Percentiles rank a stretch among this genome's conserved stretches.
Conservation (phyloP, 2,329 filamentous ascomycete species). For the Fusarium sp. region DNA sequence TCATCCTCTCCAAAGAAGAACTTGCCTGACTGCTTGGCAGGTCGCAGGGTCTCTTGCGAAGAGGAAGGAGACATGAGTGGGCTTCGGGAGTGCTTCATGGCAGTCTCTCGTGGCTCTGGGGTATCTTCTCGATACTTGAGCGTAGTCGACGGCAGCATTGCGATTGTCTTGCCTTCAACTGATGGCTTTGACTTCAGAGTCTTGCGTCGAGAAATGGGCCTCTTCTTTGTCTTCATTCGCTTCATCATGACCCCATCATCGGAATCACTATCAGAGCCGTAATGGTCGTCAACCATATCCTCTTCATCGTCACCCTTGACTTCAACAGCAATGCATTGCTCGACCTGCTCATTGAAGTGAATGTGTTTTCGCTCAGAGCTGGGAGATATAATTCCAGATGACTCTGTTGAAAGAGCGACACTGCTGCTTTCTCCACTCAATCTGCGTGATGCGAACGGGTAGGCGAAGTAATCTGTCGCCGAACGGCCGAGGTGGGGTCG, state of each 20-base stretch:
- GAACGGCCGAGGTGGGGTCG: conserved; percentile 73
- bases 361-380: conserved; percentile 85
- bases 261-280: conserved; percentile 75
- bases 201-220: conserved; percentile 62
- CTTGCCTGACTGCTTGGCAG: conserved; percentile 76
- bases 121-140: conserved; percentile 87
- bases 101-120: conserved; percentile 74
- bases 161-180: conserved; percentile 86
- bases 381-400: conserved; percentile 78
- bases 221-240: conserved; percentile 70
- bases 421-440: conserved; percentile 74
- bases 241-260: conserved; percentile 91
- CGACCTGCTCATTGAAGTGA: conserved; percentile 95
- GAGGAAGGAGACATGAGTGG: conserved; percentile 78
- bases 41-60: conserved; percentile 86
- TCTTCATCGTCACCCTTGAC: conserved; percentile 84
- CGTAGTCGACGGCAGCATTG: conserved; percentile 88
- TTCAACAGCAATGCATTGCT: conserved; percentile 95
- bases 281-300: conserved; percentile 70
- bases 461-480: conserved; percentile 78
- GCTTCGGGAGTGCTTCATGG: conserved; percentile 73
- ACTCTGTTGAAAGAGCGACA: conserved; percentile 75
- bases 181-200: conserved; percentile 58
- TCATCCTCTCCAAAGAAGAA: conserved; percentile 74
- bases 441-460: conserved; percentile 73